These are phyloP conservation scores for Geotrichum klebahnii DNA, from an alignment of 1,139 yeast genomes.

Conservation along the genomic window DNA sequence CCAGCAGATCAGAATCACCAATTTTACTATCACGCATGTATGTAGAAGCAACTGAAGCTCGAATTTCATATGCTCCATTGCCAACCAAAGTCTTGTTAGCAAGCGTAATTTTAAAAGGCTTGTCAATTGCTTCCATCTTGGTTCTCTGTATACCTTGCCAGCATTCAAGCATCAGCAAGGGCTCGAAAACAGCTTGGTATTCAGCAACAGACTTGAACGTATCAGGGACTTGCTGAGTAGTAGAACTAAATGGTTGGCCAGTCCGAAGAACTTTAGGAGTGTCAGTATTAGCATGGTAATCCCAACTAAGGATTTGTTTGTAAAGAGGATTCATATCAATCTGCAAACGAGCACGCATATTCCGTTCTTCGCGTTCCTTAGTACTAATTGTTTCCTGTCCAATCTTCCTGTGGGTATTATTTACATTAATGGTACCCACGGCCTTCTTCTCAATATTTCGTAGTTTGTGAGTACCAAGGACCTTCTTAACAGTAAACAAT, in stretches of 20 bases:
- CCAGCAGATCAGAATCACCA: conserved; percentile 74
- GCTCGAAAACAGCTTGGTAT: conserved; percentile 67
- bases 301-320: conserved; percentile 68
- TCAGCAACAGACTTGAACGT: conserved; percentile 55
- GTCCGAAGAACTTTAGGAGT: conserved; percentile 55
- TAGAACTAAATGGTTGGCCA: conserved; percentile 56
- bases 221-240: conserved; percentile 44
- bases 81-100: conserved; percentile 22
- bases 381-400: conserved; percentile 18
- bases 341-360: conserved; percentile 74
- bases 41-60: conserved; percentile 62
- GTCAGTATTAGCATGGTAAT: conserved; percentile 54
- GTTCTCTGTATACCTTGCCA: conserved; percentile 88
- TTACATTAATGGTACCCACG: conserved; percentile 8
- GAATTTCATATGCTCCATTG: conserved; percentile 58
- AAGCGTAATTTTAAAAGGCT: conserved; percentile 52
- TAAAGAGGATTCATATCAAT: conserved; percentile 78
- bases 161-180: conserved; percentile 79
- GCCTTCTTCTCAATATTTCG: conserved; percentile 25
- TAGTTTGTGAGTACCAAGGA: conserved; percentile 17
- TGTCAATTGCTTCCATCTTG: conserved; percentile 56
- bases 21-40: conserved; percentile 52
- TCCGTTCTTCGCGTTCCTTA: conserved; percentile 63
- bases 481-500: conserved; percentile 27
- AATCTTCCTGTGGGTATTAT: conserved; percentile 12